Evolutionary conservation across 2,329 filamentous ascomycete species (phyloP), one percentile per base, ranked within the genome.

Genomic region (Xylaria sp.): DNA sequence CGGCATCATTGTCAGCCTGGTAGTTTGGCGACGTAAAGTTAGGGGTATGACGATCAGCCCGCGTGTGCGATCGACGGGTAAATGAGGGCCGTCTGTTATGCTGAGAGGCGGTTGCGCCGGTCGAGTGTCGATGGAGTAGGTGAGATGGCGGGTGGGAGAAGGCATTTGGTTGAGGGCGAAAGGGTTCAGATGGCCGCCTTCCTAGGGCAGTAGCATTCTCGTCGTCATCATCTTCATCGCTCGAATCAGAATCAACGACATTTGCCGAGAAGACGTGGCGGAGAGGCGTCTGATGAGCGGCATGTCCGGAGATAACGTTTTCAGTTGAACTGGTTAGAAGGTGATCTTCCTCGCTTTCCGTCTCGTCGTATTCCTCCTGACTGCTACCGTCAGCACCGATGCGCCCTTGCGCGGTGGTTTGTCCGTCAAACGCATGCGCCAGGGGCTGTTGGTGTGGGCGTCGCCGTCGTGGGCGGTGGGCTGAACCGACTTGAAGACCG

Each of bases 361-460:
- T 97, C 83, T 97, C 94, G 40, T 97, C 93, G 76, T 97, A 97
- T 82, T 97, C 94, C 74, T 97, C 94, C 79, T 97, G 93, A 76
- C 94, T 97, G 80, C 93, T 97, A 37, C 21, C 72, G 13, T 85
- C 83, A 55, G 82, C 83, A 62, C 27, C 54, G 13, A 80, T 76
- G 25, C 59, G 66, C 29, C 35, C 66, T 23, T 82, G 82, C 44
- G 81, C 79, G 16, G 48, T 40, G 81, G 77, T 78, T 62, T 81
- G 81, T 63, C 72, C 78, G 8, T 66, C 58, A 42, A 71, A 62
- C 51, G 70, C 53, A 27, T 74, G 75, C 23, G 73, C 69, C 61
- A 74, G 70, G 16, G 73, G 71, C 51, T 75, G 75, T 61, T 74
- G 76, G 29, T 84, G 80, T 61, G 81, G 74, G 54, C 86, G 86